phyloP scores from a whole-genome alignment of 768 basidiomycete species.

The Tremella yokohamensis region DNA sequence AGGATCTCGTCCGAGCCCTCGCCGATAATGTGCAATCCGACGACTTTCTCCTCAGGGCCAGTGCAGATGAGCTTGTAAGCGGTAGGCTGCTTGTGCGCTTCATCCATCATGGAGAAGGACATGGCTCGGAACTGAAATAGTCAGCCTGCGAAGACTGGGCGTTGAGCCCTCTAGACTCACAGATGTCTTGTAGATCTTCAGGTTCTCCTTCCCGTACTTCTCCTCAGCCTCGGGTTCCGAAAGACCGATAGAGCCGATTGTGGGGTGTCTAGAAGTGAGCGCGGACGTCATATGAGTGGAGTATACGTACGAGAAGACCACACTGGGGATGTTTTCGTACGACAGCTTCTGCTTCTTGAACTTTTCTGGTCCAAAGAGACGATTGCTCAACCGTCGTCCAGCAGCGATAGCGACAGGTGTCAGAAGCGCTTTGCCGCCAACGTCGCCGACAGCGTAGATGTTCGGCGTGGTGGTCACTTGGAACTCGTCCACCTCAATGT shows the following conservation, averaged over 20 bases:
- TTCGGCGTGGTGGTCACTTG: constrained; percentile 72
- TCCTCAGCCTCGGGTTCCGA: constrained; percentile 85
- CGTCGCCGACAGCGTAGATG: constrained; percentile 84
- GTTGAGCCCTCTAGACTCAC: constrained; percentile 30
- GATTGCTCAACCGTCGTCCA: constrained; percentile 79
- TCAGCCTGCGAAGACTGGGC: background rate
- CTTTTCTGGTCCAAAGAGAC: constrained; percentile 80
- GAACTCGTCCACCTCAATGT: constrained; percentile 84
- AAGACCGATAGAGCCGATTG: constrained; percentile 90
- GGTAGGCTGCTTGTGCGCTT: constrained; percentile 90
- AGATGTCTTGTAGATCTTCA: constrained; percentile 78
- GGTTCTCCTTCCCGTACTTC: constrained; percentile 73
- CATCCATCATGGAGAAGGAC: constrained; percentile 85
- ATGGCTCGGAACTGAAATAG: constrained; percentile 58
- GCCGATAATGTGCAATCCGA: constrained; percentile 93
- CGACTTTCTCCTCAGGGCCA: constrained; percentile 87
- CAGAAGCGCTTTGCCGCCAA: constrained; percentile 82
- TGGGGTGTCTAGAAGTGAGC: constrained; percentile 66
- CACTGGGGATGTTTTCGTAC: constrained; percentile 87
- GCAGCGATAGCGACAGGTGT: constrained; percentile 98
- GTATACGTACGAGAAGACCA: constrained; percentile 84
- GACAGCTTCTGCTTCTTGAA: constrained; percentile 81
- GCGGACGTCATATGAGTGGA: background rate
- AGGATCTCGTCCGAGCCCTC: constrained; percentile 86
- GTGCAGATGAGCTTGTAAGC: constrained; percentile 85